Base-by-base conservation (phyloP, 176 grass and related monocot genomes). In the Raddia distichophylla region DNA sequence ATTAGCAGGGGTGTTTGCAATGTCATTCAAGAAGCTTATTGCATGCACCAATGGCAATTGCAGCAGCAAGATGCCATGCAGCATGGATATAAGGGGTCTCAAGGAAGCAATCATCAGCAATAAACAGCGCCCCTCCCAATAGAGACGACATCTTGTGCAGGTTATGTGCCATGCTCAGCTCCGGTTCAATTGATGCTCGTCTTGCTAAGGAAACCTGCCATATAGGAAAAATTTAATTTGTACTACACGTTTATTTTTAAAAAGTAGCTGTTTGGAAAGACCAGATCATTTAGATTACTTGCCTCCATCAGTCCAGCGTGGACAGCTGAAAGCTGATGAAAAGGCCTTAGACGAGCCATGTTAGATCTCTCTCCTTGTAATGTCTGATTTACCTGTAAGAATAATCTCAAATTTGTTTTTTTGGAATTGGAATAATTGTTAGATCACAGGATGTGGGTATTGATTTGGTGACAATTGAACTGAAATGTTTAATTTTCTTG, bases 291-390 rank as follows among this genome's bases (percentile, higher is more conserved):
- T 67, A 33, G 15, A 47, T 71, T 72, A 82, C 90, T 98, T 93
- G 69, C 92, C 96, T 99, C 96, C 96, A 99, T 91, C 82, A 99
- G 78, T 70, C 93, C 96, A 54, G 90, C 93, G 78, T 95, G 96
- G 69, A 99, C 45, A 87, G 87, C 96, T 61, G 96, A 99, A 88
- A 95, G n/a, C n/a, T n/a, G n/a, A n/a, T n/a, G n/a, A n/a, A n/a
- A n/a, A n/a, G n/a, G n/a, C n/a, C n/a, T n/a, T n/a, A n/a, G n/a
- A n/a, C n/a, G n/a, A n/a, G n/a, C n/a, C n/a, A n/a, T n/a, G n/a
- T n/a, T n/a, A n/a, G n/a, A n/a, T n/a, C n/a, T n/a, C n/a, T n/a
- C n/a, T n/a, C n/a, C n/a, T n/a, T n/a, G n/a, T n/a, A n/a, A n/a
- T n/a, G n/a, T n/a, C n/a, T n/a, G n/a, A n/a, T n/a, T n/a, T n/a